Conservation (phyloP, 2,329 filamentous ascomycete species). For the Cordyceps militaris region DNA sequence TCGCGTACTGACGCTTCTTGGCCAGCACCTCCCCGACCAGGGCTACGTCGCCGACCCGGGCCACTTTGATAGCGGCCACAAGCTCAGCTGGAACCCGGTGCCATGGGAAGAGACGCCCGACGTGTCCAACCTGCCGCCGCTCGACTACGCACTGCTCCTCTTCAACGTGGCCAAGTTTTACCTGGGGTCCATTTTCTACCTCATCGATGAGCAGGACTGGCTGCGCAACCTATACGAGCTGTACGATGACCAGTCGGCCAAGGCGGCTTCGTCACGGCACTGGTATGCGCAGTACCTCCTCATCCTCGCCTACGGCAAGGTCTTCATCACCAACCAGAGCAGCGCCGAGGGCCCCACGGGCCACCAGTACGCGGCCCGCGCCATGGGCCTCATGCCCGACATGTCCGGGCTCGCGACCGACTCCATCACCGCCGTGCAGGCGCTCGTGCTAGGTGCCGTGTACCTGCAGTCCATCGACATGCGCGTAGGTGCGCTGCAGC, state of each 20-base stretch:
- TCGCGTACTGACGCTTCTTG: conserved; percentile 26
- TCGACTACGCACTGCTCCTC: conserved; percentile 20
- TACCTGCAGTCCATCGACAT: conserved; percentile 31
- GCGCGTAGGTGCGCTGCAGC: conserved; percentile 27
- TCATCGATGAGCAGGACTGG: conserved; percentile 20
- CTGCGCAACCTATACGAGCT: conserved; percentile 18
- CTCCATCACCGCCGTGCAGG: conserved; percentile 25
- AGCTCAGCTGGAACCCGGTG: conserved; percentile 22
- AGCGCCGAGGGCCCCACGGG: conserved; percentile 26
- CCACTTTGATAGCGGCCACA: conserved; percentile 27
- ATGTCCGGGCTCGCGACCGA: conserved; percentile 25
- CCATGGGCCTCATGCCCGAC: conserved; percentile 33
- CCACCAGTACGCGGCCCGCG: conserved; percentile 31
- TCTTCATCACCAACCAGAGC: conserved; percentile 22
- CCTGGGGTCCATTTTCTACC: conserved; percentile 18
- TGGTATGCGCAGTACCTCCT: conserved; percentile 29
- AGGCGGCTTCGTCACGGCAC: conserved; percentile 16
- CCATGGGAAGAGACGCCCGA: conserved; percentile 20
- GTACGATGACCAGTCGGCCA: conserved; percentile 18
- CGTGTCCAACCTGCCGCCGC: conserved; percentile 21
- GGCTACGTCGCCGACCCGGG: conserved; percentile 25
- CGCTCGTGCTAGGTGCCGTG: conserved; percentile 25
- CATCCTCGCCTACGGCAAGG: conserved; percentile 27
- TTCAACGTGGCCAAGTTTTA: conserved; percentile 22
- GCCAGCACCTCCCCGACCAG: conserved; percentile 25